Percentiles rank a stretch among this genome's conserved stretches.
These are phyloP conservation scores for Allomyces javanicus DNA, from an alignment of 192 early-diverging fungal genomes.

Conservation along the genomic window DNA sequence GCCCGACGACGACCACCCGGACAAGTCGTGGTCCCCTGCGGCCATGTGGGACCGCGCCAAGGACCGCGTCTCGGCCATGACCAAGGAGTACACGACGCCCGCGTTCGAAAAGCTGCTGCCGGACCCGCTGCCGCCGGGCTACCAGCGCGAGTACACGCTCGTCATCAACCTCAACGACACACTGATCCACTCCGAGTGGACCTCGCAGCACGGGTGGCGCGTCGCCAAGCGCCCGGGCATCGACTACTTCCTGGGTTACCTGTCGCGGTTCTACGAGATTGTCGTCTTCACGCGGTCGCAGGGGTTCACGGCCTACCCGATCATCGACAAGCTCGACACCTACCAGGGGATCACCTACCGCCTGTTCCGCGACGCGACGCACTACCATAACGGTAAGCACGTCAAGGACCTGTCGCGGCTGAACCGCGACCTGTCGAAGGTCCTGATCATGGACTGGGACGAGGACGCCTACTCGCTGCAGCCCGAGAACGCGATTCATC, in stretches of 20 bases:
- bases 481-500: constrained; percentile 71
- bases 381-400: constrained; percentile 61
- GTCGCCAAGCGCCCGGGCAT: constrained; percentile 87
- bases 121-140: constrained; percentile 58
- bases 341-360: constrained; percentile 67
- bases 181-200: constrained; percentile 81
- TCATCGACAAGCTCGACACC: constrained; percentile 78
- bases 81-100: constrained; percentile 17
- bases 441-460: constrained; percentile 83
- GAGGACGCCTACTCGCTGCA: constrained; percentile 66
- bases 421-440: constrained; percentile 84
- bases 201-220: constrained; percentile 83
- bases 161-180: constrained; percentile 91
- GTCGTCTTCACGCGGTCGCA: constrained; percentile 63
- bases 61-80: not conserved
- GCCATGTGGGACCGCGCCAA: not conserved
- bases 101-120: constrained; percentile 78
- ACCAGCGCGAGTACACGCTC: constrained; percentile 74
- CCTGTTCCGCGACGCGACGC: constrained; percentile 80
- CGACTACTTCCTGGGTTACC: constrained; percentile 82
- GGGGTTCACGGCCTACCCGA: constrained; percentile 54
- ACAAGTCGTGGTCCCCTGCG: not conserved
- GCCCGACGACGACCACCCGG: not conserved
- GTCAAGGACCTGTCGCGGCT: constrained; percentile 76
- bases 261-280: constrained; percentile 82